These are phyloP conservation scores for Psilocybe sp. DNA, from an alignment of 768 basidiomycete species.

Conservation along the genomic window DNA sequence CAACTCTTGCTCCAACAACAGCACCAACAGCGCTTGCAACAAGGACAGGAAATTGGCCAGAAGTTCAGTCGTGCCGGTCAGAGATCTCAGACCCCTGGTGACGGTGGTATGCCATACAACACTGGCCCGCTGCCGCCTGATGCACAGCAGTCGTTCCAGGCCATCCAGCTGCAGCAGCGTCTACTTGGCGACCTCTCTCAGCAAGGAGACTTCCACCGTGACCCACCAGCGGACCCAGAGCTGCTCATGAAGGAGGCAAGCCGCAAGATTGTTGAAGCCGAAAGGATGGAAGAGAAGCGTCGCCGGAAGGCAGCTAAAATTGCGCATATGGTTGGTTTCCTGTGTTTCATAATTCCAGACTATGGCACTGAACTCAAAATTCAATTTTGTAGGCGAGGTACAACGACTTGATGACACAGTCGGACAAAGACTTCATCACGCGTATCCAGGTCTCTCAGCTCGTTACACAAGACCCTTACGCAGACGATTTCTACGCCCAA, in stretches of 20 bases:
- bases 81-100: constrained; percentile 42
- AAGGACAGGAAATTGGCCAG: constrained; percentile 29
- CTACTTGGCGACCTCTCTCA: constrained; percentile 73
- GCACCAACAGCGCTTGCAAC: constrained; percentile 9
- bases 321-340: constrained; percentile 74
- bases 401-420: constrained; percentile 95
- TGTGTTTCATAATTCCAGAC: not conserved
- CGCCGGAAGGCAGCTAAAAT: constrained; percentile 83
- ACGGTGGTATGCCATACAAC: constrained; percentile 28
- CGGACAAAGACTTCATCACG: constrained; percentile 99
- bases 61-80: constrained; percentile 48
- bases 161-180: constrained; percentile 74
- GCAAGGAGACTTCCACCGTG: constrained; percentile 55
- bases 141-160: constrained; percentile 41
- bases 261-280: constrained; percentile 89
- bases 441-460: constrained; percentile 98
- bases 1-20: constrained; percentile 24
- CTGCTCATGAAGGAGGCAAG: constrained; percentile 74
- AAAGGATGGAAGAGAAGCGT: constrained; percentile 82
- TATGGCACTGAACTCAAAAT: constrained; percentile 7
- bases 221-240: constrained; percentile 65
- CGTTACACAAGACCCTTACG: constrained; percentile 94
- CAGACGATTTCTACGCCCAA: constrained; percentile 98
- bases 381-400: constrained; percentile 68
- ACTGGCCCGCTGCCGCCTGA: constrained; percentile 44